A percentile compares a stretch with the other conserved stretches of the same genome.
Evolutionary conservation across 2,329 filamentous ascomycete species (phyloP).

Genomic region (Beauveria sp.): DNA sequence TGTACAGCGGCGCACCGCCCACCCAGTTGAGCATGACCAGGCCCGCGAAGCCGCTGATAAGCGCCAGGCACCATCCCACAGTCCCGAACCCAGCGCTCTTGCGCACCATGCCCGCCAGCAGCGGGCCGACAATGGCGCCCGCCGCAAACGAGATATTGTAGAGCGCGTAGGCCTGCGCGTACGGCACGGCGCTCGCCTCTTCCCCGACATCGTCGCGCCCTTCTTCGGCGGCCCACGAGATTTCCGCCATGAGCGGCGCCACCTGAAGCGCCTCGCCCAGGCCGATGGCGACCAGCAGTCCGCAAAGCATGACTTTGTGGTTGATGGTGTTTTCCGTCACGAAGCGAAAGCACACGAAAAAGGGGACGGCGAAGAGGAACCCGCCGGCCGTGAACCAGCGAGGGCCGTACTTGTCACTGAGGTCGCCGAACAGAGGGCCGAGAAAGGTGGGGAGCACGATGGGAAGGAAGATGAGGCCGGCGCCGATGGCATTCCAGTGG

Average conservation of each 20-base stretch:
- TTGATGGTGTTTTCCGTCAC: slow-evolving; percentile 22
- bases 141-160: slow-evolving; percentile 29
- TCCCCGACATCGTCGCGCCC: background rate
- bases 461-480: slow-evolving; percentile 28
- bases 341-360: slow-evolving; percentile 26
- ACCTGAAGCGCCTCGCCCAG: slow-evolving; percentile 25
- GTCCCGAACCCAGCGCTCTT: slow-evolving; percentile 25
- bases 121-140: slow-evolving; percentile 25
- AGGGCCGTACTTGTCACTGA: slow-evolving; percentile 27
- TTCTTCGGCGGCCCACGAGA: slow-evolving; percentile 23
- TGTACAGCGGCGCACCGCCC: slow-evolving; percentile 16
- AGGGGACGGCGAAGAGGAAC: slow-evolving; percentile 25
- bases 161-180: slow-evolving; percentile 28
- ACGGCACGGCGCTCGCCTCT: slow-evolving; percentile 19
- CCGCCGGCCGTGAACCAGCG: slow-evolving; percentile 27
- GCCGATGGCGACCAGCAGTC: slow-evolving; percentile 24
- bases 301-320: slow-evolving; percentile 26
- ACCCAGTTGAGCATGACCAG: slow-evolving; percentile 22
- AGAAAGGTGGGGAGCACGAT: slow-evolving; percentile 24
- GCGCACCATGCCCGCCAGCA: slow-evolving; percentile 28
- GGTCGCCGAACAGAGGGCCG: slow-evolving; percentile 22
- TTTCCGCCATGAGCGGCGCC: slow-evolving; percentile 28
- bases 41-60: slow-evolving; percentile 22
- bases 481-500: slow-evolving; percentile 26
- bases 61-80: slow-evolving; percentile 24